A percentile compares a stretch with the other conserved stretches of the same genome.
These are phyloP conservation scores for Xenoacremonium recifei DNA, from an alignment of 2,329 filamentous ascomycete genomes.

Conservation along the genomic window DNA sequence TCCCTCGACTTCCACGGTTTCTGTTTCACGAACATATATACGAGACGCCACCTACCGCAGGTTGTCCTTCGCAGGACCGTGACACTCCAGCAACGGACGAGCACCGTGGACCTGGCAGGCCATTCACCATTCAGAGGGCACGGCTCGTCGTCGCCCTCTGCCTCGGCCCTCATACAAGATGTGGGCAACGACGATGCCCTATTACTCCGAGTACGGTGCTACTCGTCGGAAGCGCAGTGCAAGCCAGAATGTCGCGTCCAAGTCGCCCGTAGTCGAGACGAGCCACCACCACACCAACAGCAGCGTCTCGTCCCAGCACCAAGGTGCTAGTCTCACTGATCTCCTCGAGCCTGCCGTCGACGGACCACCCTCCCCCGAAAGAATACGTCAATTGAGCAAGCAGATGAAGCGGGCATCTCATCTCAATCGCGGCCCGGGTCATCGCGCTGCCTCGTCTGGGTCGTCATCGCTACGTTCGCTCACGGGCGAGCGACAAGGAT, in stretches of 20 bases:
- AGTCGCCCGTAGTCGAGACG: slow-evolving; percentile 6
- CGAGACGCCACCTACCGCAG: neutral
- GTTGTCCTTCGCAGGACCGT: slow-evolving; percentile 1
- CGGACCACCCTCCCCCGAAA: slow-evolving; percentile 59
- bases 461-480: slow-evolving; percentile 53
- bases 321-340: slow-evolving; percentile 33
- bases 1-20: neutral
- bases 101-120: slow-evolving; percentile 18
- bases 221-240: slow-evolving; percentile 18
- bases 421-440: slow-evolving; percentile 28
- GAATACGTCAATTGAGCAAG: slow-evolving; percentile 56
- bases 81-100: slow-evolving; percentile 6
- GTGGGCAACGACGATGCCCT: slow-evolving; percentile 25
- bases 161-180: slow-evolving; percentile 21
- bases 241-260: slow-evolving; percentile 13
- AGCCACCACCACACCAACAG: slow-evolving; percentile 7
- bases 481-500: slow-evolving; percentile 42
- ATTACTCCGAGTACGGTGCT: slow-evolving; percentile 25
- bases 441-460: slow-evolving; percentile 49
- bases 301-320: slow-evolving; percentile 14
- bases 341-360: slow-evolving; percentile 59
- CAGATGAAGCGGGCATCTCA: slow-evolving; percentile 56
- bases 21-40: neutral
- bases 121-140: slow-evolving; percentile 25
- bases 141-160: slow-evolving; percentile 28